Base-by-base conservation (phyloP, 2,329 filamentous ascomycete species). In the Aspergillus quadrilineatus region DNA sequence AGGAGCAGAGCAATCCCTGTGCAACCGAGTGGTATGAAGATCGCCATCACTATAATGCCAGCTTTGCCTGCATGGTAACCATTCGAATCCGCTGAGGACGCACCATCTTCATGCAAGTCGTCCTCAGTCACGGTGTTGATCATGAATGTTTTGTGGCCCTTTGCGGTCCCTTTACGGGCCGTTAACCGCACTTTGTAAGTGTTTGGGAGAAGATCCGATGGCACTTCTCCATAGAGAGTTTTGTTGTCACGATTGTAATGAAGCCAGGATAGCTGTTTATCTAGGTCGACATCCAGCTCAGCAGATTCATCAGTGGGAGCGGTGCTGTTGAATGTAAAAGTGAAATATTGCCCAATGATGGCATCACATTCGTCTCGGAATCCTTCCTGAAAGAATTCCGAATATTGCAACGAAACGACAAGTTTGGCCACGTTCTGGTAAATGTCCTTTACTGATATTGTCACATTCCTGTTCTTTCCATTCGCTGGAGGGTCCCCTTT, bases 401-500 rank as follows among this genome's bases (percentile, higher is more conserved):
- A 70, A 30, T 79, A 70, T 28, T 74, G 63, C 9, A 85, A 62
- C 28, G 71, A 70, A 28, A 90, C 67, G 0, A 82, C 83, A 12
- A 85, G 76, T 48, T 81, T 83, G 6, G 89, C 80, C 4, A 73
- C 74, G 66, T 90, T 82, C 5, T 79, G 80, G 59, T 80, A 84
- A n/a, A 74, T 75, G 65, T 90, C 87, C 6, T 73, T 76, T 1
- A 85, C 82, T 4, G 76, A 77, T 42, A 92, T 75, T 0, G 79
- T 83, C 39, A 93, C 80, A 62, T 87, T 88, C 29, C 82, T 78
- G 4, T 85, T 83, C 48, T 78, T 76, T 3, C 84, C 82, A 50
- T 78, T 75, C n/a, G 77, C 66, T 0, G 86, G 84, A 2, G 88
- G 85, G 1, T 75, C 88, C 2, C 91, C 92, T 32, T 75, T 79